These are phyloP conservation scores for Fusarium musae DNA, from an alignment of 2,329 filamentous ascomycete genomes.

Conservation along the genomic window DNA sequence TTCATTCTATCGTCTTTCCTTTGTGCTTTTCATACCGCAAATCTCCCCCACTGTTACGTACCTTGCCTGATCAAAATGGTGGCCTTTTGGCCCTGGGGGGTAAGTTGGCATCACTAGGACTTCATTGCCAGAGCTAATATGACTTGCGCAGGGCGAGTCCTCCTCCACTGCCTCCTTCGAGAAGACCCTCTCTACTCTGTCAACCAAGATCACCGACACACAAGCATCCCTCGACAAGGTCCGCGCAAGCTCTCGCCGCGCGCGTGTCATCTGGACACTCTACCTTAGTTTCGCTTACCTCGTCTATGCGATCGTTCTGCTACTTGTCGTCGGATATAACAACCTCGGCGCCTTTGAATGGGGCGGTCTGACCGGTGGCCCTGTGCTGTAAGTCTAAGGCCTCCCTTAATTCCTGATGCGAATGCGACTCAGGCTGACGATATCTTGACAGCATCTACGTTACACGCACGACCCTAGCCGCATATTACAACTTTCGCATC, in stretches of 20 bases:
- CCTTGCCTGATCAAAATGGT: conserved; percentile 69
- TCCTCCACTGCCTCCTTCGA: conserved; percentile 93
- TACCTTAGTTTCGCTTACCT: conserved; percentile 93
- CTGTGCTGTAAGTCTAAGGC: conserved; percentile 75
- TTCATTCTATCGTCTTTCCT: conserved; percentile 13
- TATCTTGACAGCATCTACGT: conserved; percentile 76
- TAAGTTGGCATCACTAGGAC: conserved; percentile 51
- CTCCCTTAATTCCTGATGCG: background rate
- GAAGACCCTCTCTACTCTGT: conserved; percentile 84
- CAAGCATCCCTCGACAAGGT: conserved; percentile 79
- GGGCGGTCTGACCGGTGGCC: conserved; percentile 79
- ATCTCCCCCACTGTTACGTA: background rate
- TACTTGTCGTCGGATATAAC: conserved; percentile 85
- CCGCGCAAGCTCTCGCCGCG: conserved; percentile 77
- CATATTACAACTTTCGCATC: conserved; percentile 85
- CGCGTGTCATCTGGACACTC: conserved; percentile 87
- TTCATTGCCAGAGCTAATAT: conserved; percentile 18
- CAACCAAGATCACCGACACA: conserved; percentile 81
- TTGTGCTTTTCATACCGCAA: conserved; percentile 14
- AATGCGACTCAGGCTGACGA: conserved; percentile 22
- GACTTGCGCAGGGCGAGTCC: conserved; percentile 72
- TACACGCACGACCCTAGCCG: conserved; percentile 72
- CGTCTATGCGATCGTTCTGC: conserved; percentile 82
- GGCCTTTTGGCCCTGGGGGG: conserved; percentile 87
- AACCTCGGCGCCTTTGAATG: conserved; percentile 83